A percentile compares a stretch with the other conserved stretches of the same genome.
Conservation (phyloP, 495 filamentous ascomycete genomes). For the Lasiosphaeria hispida region DNA sequence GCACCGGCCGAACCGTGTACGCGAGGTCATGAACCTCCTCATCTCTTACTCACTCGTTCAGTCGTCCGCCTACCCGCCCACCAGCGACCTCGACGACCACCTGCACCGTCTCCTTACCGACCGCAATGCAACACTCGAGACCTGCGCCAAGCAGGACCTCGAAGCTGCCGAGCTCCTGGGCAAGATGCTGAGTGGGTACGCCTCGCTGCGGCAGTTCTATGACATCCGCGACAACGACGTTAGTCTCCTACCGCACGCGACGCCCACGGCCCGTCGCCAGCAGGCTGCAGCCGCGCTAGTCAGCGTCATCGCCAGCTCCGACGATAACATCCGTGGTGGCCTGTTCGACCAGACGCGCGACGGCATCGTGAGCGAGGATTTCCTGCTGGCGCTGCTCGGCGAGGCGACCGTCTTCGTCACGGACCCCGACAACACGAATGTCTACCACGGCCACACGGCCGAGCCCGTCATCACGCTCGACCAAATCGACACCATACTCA, state of each 20-base stretch:
- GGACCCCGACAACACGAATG: conserved; percentile 41
- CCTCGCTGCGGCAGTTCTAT: conserved; percentile 82
- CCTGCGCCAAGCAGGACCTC: conserved; percentile 62
- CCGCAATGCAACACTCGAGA: conserved; percentile 62
- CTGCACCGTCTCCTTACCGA: conserved; percentile 63
- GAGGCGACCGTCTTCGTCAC: conserved; percentile 76
- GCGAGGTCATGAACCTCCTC: conserved; percentile 77
- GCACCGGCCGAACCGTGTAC: conserved; percentile 68
- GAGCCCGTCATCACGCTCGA: conserved; percentile 52
- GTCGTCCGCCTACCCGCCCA: conserved; percentile 72
- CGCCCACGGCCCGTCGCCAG: conserved; percentile 51
- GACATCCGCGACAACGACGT: conserved; percentile 64
- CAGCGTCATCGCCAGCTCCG: conserved; percentile 76
- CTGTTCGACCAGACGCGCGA: conserved; percentile 75
- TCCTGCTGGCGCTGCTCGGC: conserved; percentile 76
- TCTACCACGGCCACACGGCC: conserved; percentile 21
- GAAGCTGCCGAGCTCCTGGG: conserved; percentile 78
- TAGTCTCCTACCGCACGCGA: conserved; percentile 36
- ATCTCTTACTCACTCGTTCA: conserved; percentile 82
- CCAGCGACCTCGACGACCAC: conserved; percentile 62
- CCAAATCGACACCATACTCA: conserved; percentile 73
- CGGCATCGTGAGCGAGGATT: conserved; percentile 80
- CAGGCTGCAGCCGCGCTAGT: conserved; percentile 70
- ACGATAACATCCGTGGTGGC: conserved; percentile 84
- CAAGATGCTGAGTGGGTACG: conserved; percentile 84